phyloP scores from a whole-genome alignment of 306 rosid species.

The Quillaja saponaria region DNA sequence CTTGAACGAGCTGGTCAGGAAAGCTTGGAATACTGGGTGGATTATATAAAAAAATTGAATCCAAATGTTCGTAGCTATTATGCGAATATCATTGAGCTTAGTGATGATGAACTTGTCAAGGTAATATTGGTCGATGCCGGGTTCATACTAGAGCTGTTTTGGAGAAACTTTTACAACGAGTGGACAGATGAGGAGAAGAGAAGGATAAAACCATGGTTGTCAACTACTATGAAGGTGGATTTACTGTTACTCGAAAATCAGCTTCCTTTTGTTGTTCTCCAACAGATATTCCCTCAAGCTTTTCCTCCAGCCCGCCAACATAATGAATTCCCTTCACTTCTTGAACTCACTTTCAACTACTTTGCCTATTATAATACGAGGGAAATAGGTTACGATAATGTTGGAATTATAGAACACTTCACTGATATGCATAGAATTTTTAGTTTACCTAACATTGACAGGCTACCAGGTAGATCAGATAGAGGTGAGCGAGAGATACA shows the following conservation, averaged over 20 bases:
- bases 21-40: not conserved
- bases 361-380: not conserved
- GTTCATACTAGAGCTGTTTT: conserved; percentile 12
- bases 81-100: not conserved
- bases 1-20: not conserved
- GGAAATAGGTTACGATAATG: rapidly evolving
- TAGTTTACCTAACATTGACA: not conserved
- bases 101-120: not conserved
- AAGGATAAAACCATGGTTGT: not conserved
- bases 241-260: conserved; percentile 24
- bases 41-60: not conserved
- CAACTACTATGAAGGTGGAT: not conserved
- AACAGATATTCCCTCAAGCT: not conserved
- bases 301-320: not conserved
- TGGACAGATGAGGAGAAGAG: not conserved
- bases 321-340: not conserved
- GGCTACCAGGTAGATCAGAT: rapidly evolving
- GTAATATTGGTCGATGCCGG: conserved; percentile 3
- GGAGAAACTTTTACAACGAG: rapidly evolving
- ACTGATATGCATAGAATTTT: conserved; percentile 7
- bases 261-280: conserved; percentile 17
- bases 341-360: not conserved
- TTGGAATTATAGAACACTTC: not conserved
- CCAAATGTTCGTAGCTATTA: not conserved
- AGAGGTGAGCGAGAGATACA: rapidly evolving